Percentiles rank a stretch among this genome's conserved stretches.
Conservation (phyloP, 2,329 filamentous ascomycete genomes). For the Gyromitra esculenta region DNA sequence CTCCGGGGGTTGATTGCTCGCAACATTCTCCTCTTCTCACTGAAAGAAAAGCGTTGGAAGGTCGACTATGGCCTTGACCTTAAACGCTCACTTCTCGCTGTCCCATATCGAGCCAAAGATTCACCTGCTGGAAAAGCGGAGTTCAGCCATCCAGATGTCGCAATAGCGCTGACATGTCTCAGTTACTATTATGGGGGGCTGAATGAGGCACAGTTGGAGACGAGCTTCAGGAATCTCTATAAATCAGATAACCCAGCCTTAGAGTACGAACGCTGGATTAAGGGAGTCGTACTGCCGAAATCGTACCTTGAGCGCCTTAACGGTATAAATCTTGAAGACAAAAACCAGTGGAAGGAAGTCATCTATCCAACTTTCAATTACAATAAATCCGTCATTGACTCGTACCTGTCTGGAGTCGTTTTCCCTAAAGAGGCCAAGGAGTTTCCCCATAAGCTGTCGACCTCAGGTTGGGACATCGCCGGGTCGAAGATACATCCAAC, state of each 20-base stretch:
- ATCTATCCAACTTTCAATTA: conserved; percentile 68
- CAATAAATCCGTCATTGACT: conserved; percentile 70
- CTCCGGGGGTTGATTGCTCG: conserved; percentile 69
- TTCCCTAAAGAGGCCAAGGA: conserved; percentile 72
- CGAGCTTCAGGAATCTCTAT: conserved; percentile 64
- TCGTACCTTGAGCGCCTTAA: conserved; percentile 19
- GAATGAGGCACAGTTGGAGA: conserved; percentile 64
- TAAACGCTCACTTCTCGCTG: conserved; percentile 64
- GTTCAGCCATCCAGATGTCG: conserved; percentile 71
- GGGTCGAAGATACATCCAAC: conserved; percentile 65
- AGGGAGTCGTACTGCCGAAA: conserved; percentile 16
- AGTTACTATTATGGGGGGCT: conserved; percentile 70
- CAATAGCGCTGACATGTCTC: conserved; percentile 68
- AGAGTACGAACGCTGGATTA: conserved; percentile 66
- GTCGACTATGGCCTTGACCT: conserved; percentile 71
- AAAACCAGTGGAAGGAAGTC: conserved; percentile 62
- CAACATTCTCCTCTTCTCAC: conserved; percentile 66
- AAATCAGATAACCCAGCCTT: conserved; percentile 65
- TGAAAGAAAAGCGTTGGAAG: conserved; percentile 70
- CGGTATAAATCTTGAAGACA: conserved; percentile 71
- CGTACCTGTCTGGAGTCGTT: conserved; percentile 68
- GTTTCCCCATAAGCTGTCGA: conserved; percentile 71
- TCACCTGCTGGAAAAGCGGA: conserved; percentile 67
- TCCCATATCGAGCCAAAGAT: conserved; percentile 71
- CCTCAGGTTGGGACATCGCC: conserved; percentile 75